phyloP scores from a whole-genome alignment of 2,329 filamentous ascomycete genomes.

The Domatiomyces catenatus region DNA sequence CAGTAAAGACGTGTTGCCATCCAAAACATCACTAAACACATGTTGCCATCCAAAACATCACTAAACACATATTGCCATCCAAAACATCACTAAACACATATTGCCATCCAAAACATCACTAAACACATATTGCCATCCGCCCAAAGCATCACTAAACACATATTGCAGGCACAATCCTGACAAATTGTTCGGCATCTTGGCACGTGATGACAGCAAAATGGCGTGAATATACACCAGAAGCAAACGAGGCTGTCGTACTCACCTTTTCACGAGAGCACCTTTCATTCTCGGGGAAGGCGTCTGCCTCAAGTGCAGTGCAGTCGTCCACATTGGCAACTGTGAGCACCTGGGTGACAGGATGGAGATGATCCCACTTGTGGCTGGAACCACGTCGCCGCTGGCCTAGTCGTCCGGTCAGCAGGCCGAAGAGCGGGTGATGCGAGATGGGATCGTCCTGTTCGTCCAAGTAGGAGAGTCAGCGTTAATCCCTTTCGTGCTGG shows the following conservation, averaged over 20 bases:
- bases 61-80: neutral
- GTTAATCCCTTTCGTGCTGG: conserved; percentile 7
- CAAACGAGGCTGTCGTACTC: conserved; percentile 12
- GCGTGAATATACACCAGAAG: neutral
- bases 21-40: no score
- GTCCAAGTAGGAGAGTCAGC: conserved; percentile 14
- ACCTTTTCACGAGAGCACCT: conserved; percentile 47
- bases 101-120: no score
- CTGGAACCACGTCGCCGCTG: conserved; percentile 13
- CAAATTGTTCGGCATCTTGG: neutral
- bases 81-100: no score
- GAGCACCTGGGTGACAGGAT: conserved; percentile 60
- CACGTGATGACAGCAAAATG: neutral
- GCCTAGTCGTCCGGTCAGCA: conserved; percentile 16
- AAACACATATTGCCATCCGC: neutral
- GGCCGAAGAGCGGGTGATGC: conserved; percentile 15
- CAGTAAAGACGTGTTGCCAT: neutral
- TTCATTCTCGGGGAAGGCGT: conserved; percentile 43
- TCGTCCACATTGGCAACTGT: conserved; percentile 38
- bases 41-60: no score
- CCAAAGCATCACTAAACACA: neutral
- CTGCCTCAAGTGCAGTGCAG: conserved; percentile 43
- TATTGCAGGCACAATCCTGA: neutral
- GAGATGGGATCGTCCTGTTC: conserved; percentile 14
- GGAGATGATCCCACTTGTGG: conserved; percentile 39